A percentile compares a stretch with the other conserved stretches of the same genome.
phyloP scores from a whole-genome alignment of 345 rosid species.

The Brassica rapa region DNA sequence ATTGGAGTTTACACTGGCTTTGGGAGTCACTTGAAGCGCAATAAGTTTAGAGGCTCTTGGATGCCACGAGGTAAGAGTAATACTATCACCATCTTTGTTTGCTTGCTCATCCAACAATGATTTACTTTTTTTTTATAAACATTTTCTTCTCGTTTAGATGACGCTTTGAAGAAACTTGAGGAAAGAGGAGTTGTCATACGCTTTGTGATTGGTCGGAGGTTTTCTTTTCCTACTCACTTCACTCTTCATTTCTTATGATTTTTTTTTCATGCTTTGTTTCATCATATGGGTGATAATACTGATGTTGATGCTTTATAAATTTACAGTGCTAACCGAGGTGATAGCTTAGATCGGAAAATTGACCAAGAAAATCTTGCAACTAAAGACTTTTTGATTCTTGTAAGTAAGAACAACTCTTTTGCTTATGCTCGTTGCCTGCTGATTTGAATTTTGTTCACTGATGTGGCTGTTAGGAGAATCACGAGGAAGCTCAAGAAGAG shows the following conservation, averaged over 20 bases:
- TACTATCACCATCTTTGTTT: slow-evolving; percentile 9
- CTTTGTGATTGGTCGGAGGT: slow-evolving; percentile 98
- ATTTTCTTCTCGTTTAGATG: slow-evolving; percentile 45
- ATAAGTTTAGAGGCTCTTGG: slow-evolving; percentile 84
- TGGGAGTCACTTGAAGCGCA: slow-evolving; percentile 82
- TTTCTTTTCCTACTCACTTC: slow-evolving; percentile 43
- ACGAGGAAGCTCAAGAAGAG: slow-evolving; percentile 96
- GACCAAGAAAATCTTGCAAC: slow-evolving; percentile 66
- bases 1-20: slow-evolving; percentile 95
- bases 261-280: not conserved
- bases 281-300: slow-evolving; percentile 7
- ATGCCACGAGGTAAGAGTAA: slow-evolving; percentile 75
- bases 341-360: slow-evolving; percentile 89
- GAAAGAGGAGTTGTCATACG: slow-evolving; percentile 89
- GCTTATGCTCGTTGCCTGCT: slow-evolving; percentile 14
- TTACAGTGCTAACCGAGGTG: slow-evolving; percentile 87
- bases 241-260: not conserved
- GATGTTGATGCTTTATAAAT: slow-evolving; percentile 7
- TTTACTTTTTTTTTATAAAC: not conserved
- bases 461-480: slow-evolving; percentile 65
- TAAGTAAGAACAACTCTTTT: slow-evolving; percentile 41
- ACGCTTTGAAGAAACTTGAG: slow-evolving; percentile 81
- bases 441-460: slow-evolving; percentile 10
- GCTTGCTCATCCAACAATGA: not conserved
- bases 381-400: slow-evolving; percentile 87